phyloP scores from a whole-genome alignment of 148 eudicot genomes.

The Vaccinium vitisidaea region DNA sequence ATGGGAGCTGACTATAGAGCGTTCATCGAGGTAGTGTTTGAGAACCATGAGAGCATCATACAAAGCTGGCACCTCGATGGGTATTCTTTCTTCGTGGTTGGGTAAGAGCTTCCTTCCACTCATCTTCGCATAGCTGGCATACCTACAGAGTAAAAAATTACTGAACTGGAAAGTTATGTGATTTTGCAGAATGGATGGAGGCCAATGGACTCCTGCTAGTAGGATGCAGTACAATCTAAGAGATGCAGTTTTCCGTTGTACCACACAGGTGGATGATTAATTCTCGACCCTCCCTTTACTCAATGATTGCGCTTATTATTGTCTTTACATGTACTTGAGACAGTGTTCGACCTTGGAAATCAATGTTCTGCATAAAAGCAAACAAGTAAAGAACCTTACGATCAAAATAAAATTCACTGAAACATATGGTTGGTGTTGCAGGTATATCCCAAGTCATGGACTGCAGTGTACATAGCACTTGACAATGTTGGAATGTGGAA shows the following conservation, averaged over 20 bases:
- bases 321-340: neutral
- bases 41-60: constrained; percentile 53
- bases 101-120: constrained; percentile 40
- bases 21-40: constrained; percentile 72
- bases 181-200: constrained; percentile 67
- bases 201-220: constrained; percentile 50
- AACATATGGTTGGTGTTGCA: constrained; percentile 15
- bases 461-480: constrained; percentile 42
- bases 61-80: constrained; percentile 92
- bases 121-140: neutral
- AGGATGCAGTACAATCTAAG: constrained; percentile 59
- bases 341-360: neutral
- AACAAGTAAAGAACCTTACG: neutral
- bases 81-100: constrained; percentile 72
- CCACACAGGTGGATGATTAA: constrained; percentile 57
- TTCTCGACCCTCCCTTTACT: no score
- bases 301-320: no score
- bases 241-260: constrained; percentile 72
- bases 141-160: neutral
- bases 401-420: neutral
- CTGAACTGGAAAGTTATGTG: neutral
- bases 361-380: neutral
- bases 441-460: constrained; percentile 67
- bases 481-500: constrained; percentile 51
- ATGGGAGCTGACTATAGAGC: constrained; percentile 56